Evolutionary conservation across 257 asterid genomes (phyloP), one percentile per base, ranked within the genome.

Genomic region (Leonotis leonurus): DNA sequence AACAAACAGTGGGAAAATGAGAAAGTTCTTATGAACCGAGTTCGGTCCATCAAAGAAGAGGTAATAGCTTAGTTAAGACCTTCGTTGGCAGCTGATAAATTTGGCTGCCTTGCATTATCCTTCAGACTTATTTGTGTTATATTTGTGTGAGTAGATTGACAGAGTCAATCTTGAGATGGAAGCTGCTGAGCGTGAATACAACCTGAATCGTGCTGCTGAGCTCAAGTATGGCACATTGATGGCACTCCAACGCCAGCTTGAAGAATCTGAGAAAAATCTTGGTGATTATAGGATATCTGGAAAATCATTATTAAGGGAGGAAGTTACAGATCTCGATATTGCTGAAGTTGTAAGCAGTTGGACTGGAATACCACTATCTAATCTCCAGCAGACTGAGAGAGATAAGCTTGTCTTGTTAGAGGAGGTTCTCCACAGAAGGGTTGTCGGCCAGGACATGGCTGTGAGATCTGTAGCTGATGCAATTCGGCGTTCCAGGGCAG

Each of bases 121-220:
- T 56, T 46, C 12, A n/a, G 56, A 26, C 48, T 64, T 61, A 60
- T 17, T 51, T 67, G 41, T 45, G 61, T n/a, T n/a, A n/a, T 27
- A 41, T n/a, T 36, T 41, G 46, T 62, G 29, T 37, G 40, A 30
- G 46, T 70, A 90, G 96, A 85, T 90, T 61, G 98, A 88, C 77
- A 83, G 96, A 75, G 96, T 90, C 32, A 90, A 90, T 76, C 78
- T 80, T 56, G 98, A 90, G 85, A 88, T 88, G 94, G 94, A 90
- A 74, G 94, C 95, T 68, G 96, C 98, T 59, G 96, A 90, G 80
- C 96, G 98, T 11, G 96, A 88, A 67, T 88, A 90, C 81, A 84
- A 90, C 74, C 81, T 90, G 20, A 90, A 70, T 67, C 96, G 92
- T 58, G 96, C 98, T 22, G 96, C 98, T 70, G 96, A 90, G 73